Conservation (phyloP, 2,329 filamentous ascomycete genomes). For the Arthroderma uncinatum region DNA sequence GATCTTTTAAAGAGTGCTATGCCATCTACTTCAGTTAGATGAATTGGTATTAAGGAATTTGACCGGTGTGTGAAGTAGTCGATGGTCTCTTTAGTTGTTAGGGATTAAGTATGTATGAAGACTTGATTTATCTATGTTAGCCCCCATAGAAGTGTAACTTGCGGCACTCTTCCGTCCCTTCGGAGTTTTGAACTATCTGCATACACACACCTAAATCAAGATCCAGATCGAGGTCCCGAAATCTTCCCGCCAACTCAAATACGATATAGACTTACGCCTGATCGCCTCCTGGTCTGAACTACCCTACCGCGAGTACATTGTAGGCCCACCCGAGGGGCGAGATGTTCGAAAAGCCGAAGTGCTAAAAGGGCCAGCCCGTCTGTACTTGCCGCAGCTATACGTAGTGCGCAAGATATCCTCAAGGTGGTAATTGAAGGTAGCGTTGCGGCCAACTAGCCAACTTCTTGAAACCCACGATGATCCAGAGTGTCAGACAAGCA, state of each 20-base stretch:
- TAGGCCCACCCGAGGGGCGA: background rate
- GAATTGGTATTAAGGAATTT: no score
- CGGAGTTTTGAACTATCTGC: background rate
- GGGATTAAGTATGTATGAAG: no score
- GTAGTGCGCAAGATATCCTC: background rate
- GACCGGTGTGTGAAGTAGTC: no score
- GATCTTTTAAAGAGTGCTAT: no score
- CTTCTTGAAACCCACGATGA: background rate
- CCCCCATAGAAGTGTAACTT: background rate
- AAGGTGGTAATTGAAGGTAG: background rate
- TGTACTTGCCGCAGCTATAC: no score
- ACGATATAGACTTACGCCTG: background rate
- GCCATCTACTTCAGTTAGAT: no score
- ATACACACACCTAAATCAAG: background rate
- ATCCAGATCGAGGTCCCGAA: background rate
- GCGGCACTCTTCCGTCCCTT: background rate
- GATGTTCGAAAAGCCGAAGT: background rate
- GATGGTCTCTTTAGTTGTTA: no score
- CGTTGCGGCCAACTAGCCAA: background rate
- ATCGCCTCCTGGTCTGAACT: background rate
- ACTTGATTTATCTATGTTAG: no score
- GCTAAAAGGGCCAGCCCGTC: no score
- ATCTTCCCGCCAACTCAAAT: background rate
- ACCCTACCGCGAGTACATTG: background rate
- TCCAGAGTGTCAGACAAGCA: background rate